A percentile compares a stretch with the other conserved stretches of the same genome.
phyloP scores from a whole-genome alignment of 257 asterid genomes.

The Capsicum baccatum region DNA sequence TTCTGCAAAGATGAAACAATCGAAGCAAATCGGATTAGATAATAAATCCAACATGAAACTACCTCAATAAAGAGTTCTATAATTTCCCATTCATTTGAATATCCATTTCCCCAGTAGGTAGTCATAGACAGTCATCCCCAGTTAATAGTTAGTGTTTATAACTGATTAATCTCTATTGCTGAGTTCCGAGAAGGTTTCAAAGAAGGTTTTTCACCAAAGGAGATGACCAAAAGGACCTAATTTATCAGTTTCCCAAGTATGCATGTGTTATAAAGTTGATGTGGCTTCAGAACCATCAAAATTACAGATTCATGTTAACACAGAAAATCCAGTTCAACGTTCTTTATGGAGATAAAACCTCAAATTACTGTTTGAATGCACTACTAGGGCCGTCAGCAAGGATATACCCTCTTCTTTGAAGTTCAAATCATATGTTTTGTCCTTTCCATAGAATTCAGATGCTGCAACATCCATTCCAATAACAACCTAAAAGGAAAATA shows the following conservation, averaged over 20 bases:
- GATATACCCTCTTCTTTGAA: constrained; percentile 91
- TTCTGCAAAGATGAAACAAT: constrained; percentile 50
- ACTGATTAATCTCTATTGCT: background rate
- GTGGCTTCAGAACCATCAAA: constrained; percentile 6
- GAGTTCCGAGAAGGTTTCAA: background rate
- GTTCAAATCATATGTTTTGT: constrained; percentile 84
- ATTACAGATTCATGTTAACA: background rate
- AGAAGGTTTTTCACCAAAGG: constrained; percentile 6
- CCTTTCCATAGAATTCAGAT: constrained; percentile 87
- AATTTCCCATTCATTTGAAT: background rate
- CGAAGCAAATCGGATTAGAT: background rate
- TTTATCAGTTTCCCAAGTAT: background rate
- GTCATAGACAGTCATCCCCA: background rate
- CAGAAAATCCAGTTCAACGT: background rate
- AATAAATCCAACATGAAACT: background rate
- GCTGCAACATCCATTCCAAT: constrained; percentile 99
- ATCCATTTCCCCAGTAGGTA: background rate
- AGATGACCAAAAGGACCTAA: background rate
- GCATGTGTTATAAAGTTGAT: background rate
- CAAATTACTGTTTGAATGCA: background rate
- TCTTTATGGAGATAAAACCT: background rate
- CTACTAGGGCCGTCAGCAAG: background rate
- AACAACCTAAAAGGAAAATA: constrained; percentile 62
- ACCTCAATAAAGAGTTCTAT: background rate
- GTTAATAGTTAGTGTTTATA: background rate